These are phyloP conservation scores for Gnomoniopsis sp. DNA, from an alignment of 2,329 filamentous ascomycete genomes.

Conservation along the genomic window DNA sequence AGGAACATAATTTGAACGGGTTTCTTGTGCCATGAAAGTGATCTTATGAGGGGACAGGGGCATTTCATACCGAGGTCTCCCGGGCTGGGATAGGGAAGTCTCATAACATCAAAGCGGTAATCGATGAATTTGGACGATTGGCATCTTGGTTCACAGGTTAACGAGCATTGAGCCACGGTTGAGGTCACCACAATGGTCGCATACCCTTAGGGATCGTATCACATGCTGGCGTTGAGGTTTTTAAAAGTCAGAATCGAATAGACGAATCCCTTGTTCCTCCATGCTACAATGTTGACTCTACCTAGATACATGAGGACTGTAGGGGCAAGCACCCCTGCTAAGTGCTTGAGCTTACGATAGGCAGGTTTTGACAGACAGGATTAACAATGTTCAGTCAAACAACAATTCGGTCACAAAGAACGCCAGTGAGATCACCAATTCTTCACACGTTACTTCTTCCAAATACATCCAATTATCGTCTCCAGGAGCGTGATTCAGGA, in stretches of 20 bases:
- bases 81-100: neutral
- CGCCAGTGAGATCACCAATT: too few relatives aligned
- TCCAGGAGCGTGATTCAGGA: neutral
- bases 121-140: constrained; percentile 11
- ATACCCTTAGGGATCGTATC: neutral
- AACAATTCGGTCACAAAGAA: too few relatives aligned
- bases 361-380: too few relatives aligned
- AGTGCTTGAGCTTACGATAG: too few relatives aligned
- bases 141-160: constrained; percentile 1
- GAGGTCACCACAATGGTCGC: constrained; percentile 7
- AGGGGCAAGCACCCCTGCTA: neutral
- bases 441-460: too few relatives aligned
- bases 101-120: constrained; percentile 2
- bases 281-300: neutral
- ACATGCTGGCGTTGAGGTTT: constrained; percentile 10
- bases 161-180: constrained; percentile 7
- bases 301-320: neutral
- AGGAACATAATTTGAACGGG: neutral
- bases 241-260: constrained; percentile 6
- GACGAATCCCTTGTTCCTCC: neutral
- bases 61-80: neutral
- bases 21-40: neutral
- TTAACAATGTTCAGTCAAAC: too few relatives aligned
- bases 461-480: neutral
- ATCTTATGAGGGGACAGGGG: neutral